Conservation (phyloP, 139 green algal genomes). For the Axilococcus clingmanii region DNA sequence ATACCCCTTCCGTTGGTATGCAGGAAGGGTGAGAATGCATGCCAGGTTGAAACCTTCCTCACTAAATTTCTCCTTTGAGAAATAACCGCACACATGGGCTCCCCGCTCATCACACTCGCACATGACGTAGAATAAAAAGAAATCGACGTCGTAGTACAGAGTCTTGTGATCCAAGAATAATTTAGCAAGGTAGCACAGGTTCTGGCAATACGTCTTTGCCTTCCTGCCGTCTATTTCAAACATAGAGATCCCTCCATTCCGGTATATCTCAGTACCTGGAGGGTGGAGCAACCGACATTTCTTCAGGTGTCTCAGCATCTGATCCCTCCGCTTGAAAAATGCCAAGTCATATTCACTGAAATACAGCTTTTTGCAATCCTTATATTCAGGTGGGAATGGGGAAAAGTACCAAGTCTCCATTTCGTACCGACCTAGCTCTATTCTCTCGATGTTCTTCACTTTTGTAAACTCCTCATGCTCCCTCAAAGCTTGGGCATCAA, state of each 20-base stretch:
- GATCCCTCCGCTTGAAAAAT: constrained; percentile 61
- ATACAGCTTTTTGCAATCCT: constrained; percentile 88
- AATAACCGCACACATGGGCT: constrained; percentile 91
- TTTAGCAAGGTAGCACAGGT: constrained; percentile 97
- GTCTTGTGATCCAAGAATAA: constrained; percentile 99
- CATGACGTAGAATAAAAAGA: constrained; percentile 99
- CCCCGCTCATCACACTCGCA: constrained; percentile 93
- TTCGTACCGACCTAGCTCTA: constrained; percentile 88
- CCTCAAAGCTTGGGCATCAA: constrained; percentile 72
- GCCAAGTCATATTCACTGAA: constrained; percentile 92
- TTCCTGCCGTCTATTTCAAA: constrained; percentile 83
- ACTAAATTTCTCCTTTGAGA: constrained; percentile 58
- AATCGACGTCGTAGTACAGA: constrained; percentile 98
- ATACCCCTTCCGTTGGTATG: constrained; percentile 98
- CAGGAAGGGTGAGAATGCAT: constrained; percentile 95
- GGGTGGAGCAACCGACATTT: constrained; percentile 87
- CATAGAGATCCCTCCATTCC: constrained; percentile 74
- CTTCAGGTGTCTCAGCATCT: constrained; percentile 86
- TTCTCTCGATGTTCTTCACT: constrained; percentile 91
- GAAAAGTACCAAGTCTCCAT: constrained; percentile 99
- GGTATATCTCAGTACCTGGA: constrained; percentile 98
- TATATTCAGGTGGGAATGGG: constrained; percentile 86
- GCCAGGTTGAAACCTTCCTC: constrained; percentile 97
- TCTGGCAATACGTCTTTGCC: constrained; percentile 86
- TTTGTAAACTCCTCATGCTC: constrained; percentile 99